Evolutionary conservation across 495 filamentous ascomycete species (phyloP).

Genomic region (Umbilicaria muhlenbergii): DNA sequence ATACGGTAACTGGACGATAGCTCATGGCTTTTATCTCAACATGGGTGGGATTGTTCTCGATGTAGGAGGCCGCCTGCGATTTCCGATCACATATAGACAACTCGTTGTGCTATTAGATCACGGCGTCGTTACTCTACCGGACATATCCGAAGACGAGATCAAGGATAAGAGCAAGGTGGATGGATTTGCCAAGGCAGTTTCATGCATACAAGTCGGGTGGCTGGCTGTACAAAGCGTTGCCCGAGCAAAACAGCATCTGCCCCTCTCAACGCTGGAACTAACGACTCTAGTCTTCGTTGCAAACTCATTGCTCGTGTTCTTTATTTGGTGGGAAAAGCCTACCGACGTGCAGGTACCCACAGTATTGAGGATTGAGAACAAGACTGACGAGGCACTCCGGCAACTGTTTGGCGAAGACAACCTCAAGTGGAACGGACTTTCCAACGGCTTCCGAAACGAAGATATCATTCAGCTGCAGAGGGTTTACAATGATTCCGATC

Average conservation of each 20-base stretch:
- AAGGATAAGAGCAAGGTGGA: constrained; percentile 26
- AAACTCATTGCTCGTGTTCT: constrained; percentile 13
- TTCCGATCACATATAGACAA: constrained; percentile 10
- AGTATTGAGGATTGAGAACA: neutral
- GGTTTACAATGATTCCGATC: too few species aligned
- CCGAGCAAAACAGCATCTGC: constrained; percentile 11
- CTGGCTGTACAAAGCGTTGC: constrained; percentile 17
- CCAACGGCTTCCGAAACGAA: too few species aligned
- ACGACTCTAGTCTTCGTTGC: constrained; percentile 14
- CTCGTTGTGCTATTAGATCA: constrained; percentile 3
- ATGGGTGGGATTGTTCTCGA: constrained; percentile 27
- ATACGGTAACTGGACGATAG: constrained; percentile 16
- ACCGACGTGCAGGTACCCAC: constrained; percentile 11
- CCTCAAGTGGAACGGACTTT: too few species aligned
- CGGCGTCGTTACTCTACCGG: constrained; percentile 11
- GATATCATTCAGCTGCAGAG: too few species aligned
- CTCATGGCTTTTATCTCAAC: constrained; percentile 23
- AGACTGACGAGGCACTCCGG: neutral
- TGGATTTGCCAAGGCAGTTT: constrained; percentile 17
- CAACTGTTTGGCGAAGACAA: too few species aligned
- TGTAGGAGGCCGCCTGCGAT: neutral
- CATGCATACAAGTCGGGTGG: constrained; percentile 22
- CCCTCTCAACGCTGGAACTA: constrained; percentile 21
- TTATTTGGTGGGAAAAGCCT: constrained; percentile 17
- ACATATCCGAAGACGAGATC: constrained; percentile 16